Percentiles rank a stretch among this genome's conserved stretches.
phyloP scores from a whole-genome alignment of 768 basidiomycete genomes.

The Phanerochaete sordida region DNA sequence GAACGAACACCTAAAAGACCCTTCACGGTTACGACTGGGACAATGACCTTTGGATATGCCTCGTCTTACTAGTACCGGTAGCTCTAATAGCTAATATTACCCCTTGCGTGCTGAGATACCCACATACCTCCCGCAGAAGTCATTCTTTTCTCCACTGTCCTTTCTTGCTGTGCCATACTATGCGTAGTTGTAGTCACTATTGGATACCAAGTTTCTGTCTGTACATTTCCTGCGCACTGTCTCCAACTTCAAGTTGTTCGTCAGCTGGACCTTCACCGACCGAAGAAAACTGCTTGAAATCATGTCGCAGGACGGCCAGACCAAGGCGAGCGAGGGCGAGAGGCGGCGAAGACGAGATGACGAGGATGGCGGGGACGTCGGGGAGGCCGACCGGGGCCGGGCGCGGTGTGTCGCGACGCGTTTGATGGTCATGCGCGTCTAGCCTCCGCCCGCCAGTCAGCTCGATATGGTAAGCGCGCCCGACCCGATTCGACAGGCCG shows the following conservation, averaged over 20 bases:
- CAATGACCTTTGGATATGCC: too few relatives aligned
- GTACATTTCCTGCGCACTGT: neutral
- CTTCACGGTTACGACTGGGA: too few relatives aligned
- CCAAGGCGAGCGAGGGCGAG: too few relatives aligned
- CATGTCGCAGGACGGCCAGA: too few relatives aligned
- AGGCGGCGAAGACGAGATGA: too few relatives aligned
- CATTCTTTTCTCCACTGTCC: neutral
- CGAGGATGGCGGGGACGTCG: too few relatives aligned
- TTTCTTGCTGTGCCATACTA: neutral
- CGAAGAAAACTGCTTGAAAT: too few relatives aligned
- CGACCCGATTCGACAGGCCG: too few relatives aligned
- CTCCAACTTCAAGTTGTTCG: too few relatives aligned
- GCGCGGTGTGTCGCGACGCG: neutral
- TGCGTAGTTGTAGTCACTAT: neutral
- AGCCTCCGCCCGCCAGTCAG: neutral
- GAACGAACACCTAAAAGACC: neutral
- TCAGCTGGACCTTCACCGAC: too few relatives aligned
- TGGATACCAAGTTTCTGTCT: neutral
- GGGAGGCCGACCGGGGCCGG: neutral
- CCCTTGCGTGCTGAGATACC: neutral
- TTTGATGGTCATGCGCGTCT: neutral
- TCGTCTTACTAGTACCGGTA: neutral
- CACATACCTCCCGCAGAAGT: neutral
- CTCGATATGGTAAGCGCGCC: too few relatives aligned
- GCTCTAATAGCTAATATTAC: neutral